Evolutionary conservation across 2,329 filamentous ascomycete species (phyloP), one percentile per base, ranked within the genome.

Genomic region (Claviceps africana): DNA sequence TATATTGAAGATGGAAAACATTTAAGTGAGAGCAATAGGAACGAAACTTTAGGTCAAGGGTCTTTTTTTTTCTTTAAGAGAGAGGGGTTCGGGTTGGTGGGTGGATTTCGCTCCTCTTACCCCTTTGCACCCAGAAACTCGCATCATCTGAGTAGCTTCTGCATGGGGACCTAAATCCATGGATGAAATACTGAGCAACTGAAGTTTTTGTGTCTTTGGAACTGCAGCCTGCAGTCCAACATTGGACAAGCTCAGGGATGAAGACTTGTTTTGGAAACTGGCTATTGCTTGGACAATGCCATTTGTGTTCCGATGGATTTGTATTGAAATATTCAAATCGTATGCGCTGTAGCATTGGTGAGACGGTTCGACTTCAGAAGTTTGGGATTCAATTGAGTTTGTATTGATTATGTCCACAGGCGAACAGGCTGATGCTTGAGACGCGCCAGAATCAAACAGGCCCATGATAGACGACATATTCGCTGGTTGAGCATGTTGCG

Each of bases 191-290:
- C 85, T 88, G 65, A 94, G 85, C 58, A 98, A 72, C 65, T 96
- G 89, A 61, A 98, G 71, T 66, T 93, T 95, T 70, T 98, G 93
- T 45, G 86, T 88, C 71, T 97, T 98, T 9, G 93, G 93, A 51
- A 98, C 93, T 1, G 93, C 93, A 44, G 91, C 93, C 67, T 98
- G 93, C 58, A 98, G 68, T 28, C 87, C 88, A 31, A 97, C 86
- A 46, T 78, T 80, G 17, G 82, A 82, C 48, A 97, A 74, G 15
- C 73, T 70, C 15, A 75, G 76, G 31, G 84, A 80, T 53, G 76
- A 75, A 15, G 83, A 85, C 0, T 71, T 78, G 67, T 97, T 97
- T 40, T 79, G 80, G 75, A 98, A 98, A 9, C 83, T 82, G 17
- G 89, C 89, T 48, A 84, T 75, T 7, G 95, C 83, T 64, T 95